A percentile compares a stretch with the other conserved stretches of the same genome.
Conservation (phyloP, 2,329 filamentous ascomycete species). For the Claviceps maximensis region DNA sequence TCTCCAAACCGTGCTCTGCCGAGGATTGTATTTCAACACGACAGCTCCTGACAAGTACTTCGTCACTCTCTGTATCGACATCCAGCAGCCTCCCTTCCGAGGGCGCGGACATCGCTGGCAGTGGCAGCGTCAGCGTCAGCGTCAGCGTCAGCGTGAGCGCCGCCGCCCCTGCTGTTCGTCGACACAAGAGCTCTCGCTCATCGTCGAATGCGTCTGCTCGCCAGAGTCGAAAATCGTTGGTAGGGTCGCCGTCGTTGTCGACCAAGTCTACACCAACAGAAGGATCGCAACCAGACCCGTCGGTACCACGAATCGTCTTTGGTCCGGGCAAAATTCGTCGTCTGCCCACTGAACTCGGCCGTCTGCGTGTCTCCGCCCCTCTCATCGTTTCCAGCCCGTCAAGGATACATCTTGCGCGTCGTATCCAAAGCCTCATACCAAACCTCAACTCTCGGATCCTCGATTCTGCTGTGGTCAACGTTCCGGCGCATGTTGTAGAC, state of each 20-base stretch:
- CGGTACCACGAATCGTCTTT: slow-evolving; percentile 21
- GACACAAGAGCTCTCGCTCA: slow-evolving; percentile 1
- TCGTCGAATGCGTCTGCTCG: slow-evolving; percentile 1
- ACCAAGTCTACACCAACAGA: slow-evolving; percentile 5
- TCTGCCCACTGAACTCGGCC: slow-evolving; percentile 21
- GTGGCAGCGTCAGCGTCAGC: not conserved
- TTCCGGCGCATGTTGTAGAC: slow-evolving; percentile 15
- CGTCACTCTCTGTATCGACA: not conserved
- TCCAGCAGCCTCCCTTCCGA: not conserved
- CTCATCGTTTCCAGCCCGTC: slow-evolving; percentile 27
- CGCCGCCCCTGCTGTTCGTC: not conserved
- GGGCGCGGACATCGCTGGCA: not conserved
- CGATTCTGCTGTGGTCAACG: slow-evolving; percentile 19
- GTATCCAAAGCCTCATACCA: slow-evolving; percentile 20
- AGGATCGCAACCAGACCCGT: slow-evolving; percentile 1
- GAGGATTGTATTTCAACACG: not conserved
- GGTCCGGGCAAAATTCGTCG: slow-evolving; percentile 20
- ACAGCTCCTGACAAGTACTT: not conserved
- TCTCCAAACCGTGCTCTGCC: not conserved
- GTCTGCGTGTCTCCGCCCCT: slow-evolving; percentile 18
- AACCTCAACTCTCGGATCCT: slow-evolving; percentile 21
- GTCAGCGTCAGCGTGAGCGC: not conserved
- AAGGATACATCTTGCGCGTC: slow-evolving; percentile 20
- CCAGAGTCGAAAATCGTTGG: not conserved
- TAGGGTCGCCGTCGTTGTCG: not conserved